phyloP scores from a whole-genome alignment of 352 stramenopile species.

The Phytophthora podocarpi region DNA sequence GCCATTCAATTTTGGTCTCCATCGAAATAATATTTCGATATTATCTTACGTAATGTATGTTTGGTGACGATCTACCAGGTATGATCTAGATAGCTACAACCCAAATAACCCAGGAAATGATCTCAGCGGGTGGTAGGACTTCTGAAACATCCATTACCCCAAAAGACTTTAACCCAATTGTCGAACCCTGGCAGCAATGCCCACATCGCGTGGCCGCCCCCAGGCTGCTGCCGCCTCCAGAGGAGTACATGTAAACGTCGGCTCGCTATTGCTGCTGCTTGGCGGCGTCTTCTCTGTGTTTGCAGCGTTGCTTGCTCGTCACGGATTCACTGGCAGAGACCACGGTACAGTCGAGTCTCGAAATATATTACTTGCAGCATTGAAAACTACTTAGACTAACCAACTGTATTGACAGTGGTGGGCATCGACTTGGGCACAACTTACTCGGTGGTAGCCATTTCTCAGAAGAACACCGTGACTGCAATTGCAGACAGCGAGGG shows the following conservation, averaged over 20 bases:
- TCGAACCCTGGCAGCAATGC: constrained; percentile 19
- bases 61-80: too few species aligned
- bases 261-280: constrained; percentile 52
- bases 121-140: too few species aligned
- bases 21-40: too few species aligned
- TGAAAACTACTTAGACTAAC: constrained; percentile 4
- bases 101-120: too few species aligned
- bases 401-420: constrained; percentile 36
- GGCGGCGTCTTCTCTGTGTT: constrained; percentile 43
- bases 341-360: constrained; percentile 35
- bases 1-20: too few species aligned
- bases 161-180: too few species aligned
- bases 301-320: constrained; percentile 55
- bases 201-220: not conserved
- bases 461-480: constrained; percentile 65
- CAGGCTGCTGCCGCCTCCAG: not conserved
- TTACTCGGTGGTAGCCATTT: constrained; percentile 79
- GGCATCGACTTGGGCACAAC: constrained; percentile 80
- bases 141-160: too few species aligned
- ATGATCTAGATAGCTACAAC: too few species aligned
- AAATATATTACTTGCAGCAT: not conserved
- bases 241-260: constrained; percentile 18
- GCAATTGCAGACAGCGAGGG: constrained; percentile 59
- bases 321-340: constrained; percentile 64
- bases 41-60: too few species aligned